phyloP scores from a whole-genome alignment of 2,329 filamentous ascomycete species.

The Ustilaginoidea virens region DNA sequence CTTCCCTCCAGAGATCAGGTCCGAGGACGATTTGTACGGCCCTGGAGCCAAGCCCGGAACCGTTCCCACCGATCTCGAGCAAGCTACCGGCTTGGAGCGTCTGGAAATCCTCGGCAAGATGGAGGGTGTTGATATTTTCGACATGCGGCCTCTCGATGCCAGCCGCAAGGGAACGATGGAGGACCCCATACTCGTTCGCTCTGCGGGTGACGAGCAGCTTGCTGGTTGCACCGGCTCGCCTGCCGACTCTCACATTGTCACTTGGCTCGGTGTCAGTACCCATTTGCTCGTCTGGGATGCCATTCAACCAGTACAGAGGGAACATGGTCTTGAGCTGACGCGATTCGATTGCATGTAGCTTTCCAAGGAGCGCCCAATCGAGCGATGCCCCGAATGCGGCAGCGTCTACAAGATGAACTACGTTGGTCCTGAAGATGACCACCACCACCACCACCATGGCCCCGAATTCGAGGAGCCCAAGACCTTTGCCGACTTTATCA shows the following conservation, averaged over 20 bases:
- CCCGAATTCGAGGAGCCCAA: conserved; percentile 72
- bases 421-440: conserved; percentile 66
- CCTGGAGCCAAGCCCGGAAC: conserved; percentile 71
- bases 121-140: conserved; percentile 94
- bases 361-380: conserved; percentile 75
- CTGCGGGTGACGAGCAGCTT: conserved; percentile 91
- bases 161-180: conserved; percentile 83
- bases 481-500: conserved; percentile 92
- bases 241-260: conserved; percentile 77
- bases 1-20: conserved; percentile 58
- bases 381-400: conserved; percentile 94
- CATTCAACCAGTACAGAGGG: background rate
- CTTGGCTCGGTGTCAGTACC: conserved; percentile 72
- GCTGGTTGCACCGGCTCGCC: conserved; percentile 90
- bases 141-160: conserved; percentile 91
- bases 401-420: conserved; percentile 98
- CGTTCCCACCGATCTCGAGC: conserved; percentile 86
- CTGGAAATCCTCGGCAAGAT: conserved; percentile 98
- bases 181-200: conserved; percentile 80
- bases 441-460: conserved; percentile 42
- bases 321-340: background rate
- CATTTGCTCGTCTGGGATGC: background rate
- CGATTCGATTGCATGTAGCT: conserved; percentile 39
- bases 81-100: conserved; percentile 94
- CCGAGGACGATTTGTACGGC: conserved; percentile 65